Conservation (phyloP, 83 land plant genomes). For the Picea mariana region DNA sequence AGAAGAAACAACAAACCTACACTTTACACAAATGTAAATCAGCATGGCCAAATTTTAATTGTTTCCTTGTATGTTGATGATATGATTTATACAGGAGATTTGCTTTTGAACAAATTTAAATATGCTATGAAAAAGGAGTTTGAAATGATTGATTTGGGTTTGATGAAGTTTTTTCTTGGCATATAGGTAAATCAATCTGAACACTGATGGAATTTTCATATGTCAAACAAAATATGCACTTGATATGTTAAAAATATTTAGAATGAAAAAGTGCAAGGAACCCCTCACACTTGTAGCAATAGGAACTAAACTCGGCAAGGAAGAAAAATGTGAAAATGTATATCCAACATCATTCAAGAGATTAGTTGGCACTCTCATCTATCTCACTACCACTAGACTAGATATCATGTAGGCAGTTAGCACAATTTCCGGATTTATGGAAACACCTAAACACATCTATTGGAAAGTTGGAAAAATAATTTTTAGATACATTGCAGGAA, state of each 20-base stretch:
- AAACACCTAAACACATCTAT: not conserved
- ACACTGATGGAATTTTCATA: not conserved
- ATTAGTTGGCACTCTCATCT: slow-evolving; percentile 17
- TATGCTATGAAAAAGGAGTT: no score
- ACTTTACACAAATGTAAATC: not conserved
- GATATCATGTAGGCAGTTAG: slow-evolving; percentile 5
- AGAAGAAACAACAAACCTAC: not conserved
- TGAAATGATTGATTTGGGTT: no score
- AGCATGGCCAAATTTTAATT: not conserved
- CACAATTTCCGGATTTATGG: slow-evolving; percentile 10
- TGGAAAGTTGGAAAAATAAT: not conserved
- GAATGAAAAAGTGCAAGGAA: not conserved
- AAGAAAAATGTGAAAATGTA: not conserved
- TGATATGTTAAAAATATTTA: not conserved
- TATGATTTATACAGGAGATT: no score
- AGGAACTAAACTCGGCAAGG: not conserved
- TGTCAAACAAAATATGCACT: not conserved
- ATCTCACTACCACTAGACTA: not conserved
- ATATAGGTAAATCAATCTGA: no score
- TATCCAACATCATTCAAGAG: slow-evolving; percentile 8
- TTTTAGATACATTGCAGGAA: slow-evolving; percentile 9
- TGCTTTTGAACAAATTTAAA: no score
- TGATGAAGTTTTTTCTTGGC: no score
- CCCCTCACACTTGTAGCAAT: not conserved
- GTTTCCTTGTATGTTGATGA: no score